Evolutionary conservation across 75 land plant species (phyloP), one percentile per base, ranked within the genome.

Genomic region (Chamaecyparis obtusa): DNA sequence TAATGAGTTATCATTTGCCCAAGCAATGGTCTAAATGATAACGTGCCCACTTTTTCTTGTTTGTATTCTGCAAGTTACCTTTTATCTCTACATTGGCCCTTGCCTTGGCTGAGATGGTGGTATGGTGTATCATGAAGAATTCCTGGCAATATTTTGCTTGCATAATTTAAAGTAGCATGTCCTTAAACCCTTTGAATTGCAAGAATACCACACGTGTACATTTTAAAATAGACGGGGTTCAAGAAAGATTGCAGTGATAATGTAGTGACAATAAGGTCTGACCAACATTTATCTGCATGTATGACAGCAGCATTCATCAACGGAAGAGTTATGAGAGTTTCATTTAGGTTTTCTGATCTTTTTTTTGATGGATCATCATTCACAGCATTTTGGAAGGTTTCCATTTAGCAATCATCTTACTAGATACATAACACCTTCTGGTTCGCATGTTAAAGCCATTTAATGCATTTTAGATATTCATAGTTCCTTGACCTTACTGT

Each of bases 241-340:
- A 46, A 46, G 83, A 46, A 81, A 81, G 83, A 81, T 46, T 81
- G 14, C 83, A n/a, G 49, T 46, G 83, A 13, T 81, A 81, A 81
- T 81, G 83, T 81, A 81, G 83, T 81, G 83, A 46, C 83, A 81
- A 81, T 81, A 81, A 81, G 48, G 30, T 11, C 51, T 46, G 83
- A 46, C 43, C 83, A 81, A 44, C 37, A 81, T 81, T 81, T 44
- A 81, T 81, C 83, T 81, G 48, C 51, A 81, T 46, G 54, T 81
- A 81, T 81, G 83, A 46, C 83, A 81, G 83, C 46, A 81, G 83
- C 83, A 81, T 81, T 44, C 46, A 81, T 81, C 83, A 81, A 81
- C 54, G 33, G 83, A 81, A 81, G 83, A 43, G 83, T 37, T 46
- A 46, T 81, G 54, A 1, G 49, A 81, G 33, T 81, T 44, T 30